Base-by-base conservation (phyloP, 2,329 filamentous ascomycete genomes). In the Cercospora beticola region DNA sequence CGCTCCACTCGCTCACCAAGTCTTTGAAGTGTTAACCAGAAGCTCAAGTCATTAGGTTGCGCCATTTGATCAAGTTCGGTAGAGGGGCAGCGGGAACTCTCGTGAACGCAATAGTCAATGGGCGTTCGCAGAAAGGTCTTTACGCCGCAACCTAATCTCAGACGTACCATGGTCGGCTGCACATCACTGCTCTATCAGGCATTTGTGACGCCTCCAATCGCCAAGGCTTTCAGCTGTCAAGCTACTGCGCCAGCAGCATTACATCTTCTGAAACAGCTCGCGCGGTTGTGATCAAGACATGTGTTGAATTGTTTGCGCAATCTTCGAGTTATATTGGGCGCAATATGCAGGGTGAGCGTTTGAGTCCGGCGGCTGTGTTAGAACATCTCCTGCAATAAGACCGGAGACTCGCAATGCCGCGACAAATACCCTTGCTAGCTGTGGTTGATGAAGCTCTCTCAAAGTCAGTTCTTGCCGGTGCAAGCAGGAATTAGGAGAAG, bases 81-180 rank as follows among this genome's bases (percentile, higher is more conserved):
- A 57, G 18, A 58, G 49, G 62, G 30, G 23, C 49, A 58, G 62
- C 49, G 56, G 31, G 52, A 58, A 58, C 31, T 56, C 30, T 43
- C 52, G 26, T 16, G 12, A 30, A 23, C 8, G 40, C 30, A 23
- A 31, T 52, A 30, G 31, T 64, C 62, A 57, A 58, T 58, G 52
- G 40, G 54, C 49, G 23, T 58, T 54, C 49, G 21, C 59, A 30
- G 33, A 40, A 58, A 23, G 28, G 31, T 58, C 52, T 21, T 33
- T 28, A 40, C 52, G 62, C 28, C 49, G 30, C 30, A 30, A 26
- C 18, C 49, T 21, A 52, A 56, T 36, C 21, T 43, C 62, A 31
- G 52, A 23, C 30, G 49, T 40, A 64, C 62, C 62, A 58, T 58
- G 62, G 52, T 36, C 33, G 31, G 16, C 12, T 57, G 62, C 36